Percentiles rank a stretch among this genome's conserved stretches.
phyloP scores from a whole-genome alignment of 306 rosid species.

The Ammopiptanthus mongolicus region DNA sequence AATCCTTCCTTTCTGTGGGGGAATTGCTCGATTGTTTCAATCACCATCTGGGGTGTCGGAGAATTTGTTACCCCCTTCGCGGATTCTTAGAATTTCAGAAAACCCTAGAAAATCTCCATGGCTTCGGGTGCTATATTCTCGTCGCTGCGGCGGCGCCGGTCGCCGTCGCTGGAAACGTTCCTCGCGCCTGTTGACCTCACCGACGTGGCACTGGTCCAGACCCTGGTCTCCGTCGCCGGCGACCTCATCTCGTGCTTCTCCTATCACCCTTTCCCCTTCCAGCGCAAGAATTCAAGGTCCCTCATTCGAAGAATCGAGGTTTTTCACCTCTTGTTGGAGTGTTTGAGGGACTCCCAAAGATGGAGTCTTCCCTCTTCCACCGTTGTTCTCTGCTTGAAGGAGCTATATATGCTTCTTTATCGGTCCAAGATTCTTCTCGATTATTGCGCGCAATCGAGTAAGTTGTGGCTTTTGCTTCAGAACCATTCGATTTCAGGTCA shows the following conservation, averaged over 20 bases:
- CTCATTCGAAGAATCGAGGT: constrained; percentile 59
- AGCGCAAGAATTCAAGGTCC: constrained; percentile 63
- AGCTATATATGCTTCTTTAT: constrained; percentile 57
- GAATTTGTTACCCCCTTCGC: background rate
- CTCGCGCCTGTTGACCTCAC: constrained; percentile 68
- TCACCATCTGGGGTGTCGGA: background rate
- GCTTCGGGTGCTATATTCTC: constrained; percentile 72
- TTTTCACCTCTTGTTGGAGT: constrained; percentile 53
- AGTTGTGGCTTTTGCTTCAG: constrained; percentile 81
- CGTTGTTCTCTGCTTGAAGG: constrained; percentile 61
- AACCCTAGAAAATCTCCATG: constrained; percentile 31
- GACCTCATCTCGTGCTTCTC: constrained; percentile 51
- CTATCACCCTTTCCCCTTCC: constrained; percentile 40
- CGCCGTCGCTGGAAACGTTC: constrained; percentile 68
- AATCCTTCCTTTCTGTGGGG: background rate
- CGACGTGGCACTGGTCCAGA: constrained; percentile 46
- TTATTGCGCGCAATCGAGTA: constrained; percentile 66
- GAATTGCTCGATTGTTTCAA: background rate
- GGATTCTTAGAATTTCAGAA: background rate
- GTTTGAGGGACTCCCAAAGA: constrained; percentile 32
- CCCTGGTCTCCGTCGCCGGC: constrained; percentile 44
- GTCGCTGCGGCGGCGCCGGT: constrained; percentile 67
- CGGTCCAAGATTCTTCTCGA: constrained; percentile 78
- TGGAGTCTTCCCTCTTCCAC: constrained; percentile 35
- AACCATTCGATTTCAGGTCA: constrained; percentile 74